Evolutionary conservation across 2,329 filamentous ascomycete species (phyloP).

Genomic region (Ophiosphaerella korrae): DNA sequence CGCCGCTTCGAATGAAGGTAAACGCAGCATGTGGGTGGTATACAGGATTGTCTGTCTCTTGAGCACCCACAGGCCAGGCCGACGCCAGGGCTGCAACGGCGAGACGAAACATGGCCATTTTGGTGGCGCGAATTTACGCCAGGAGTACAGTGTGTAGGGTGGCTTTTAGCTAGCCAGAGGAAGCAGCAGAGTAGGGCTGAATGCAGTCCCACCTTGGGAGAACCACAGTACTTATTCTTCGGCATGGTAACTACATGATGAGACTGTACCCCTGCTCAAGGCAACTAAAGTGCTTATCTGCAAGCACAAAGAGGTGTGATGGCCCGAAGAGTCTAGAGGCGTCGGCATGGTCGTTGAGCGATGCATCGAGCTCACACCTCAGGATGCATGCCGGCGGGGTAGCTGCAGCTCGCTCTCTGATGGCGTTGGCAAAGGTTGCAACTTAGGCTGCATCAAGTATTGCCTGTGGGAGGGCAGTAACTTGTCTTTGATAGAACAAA

Average conservation of each 20-base stretch:
- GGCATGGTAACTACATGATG: not conserved
- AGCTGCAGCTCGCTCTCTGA: constrained; percentile 7
- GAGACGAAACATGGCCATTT: constrained; percentile 33
- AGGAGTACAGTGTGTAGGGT: constrained; percentile 2
- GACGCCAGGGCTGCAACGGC: constrained; percentile 30
- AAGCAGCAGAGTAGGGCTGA: constrained; percentile 15
- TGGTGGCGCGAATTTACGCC: constrained; percentile 8
- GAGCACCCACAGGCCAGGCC: constrained; percentile 29
- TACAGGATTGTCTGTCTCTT: constrained; percentile 16
- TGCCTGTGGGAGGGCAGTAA: not conserved
- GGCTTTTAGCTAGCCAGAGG: constrained; percentile 6
- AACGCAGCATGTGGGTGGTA: constrained; percentile 56
- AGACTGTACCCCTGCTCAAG: not conserved
- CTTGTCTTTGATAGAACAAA: constrained; percentile 1
- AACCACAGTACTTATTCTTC: constrained; percentile 18
- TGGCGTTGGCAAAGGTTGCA: not conserved
- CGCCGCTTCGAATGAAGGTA: constrained; percentile 60
- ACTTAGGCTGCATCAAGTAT: not conserved
- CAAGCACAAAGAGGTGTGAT: constrained; percentile 8
- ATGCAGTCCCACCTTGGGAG: constrained; percentile 3
- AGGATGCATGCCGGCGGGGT: constrained; percentile 5
- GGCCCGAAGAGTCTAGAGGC: not conserved
- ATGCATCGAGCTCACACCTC: not conserved
- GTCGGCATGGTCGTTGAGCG: not conserved
- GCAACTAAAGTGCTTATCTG: constrained; percentile 2